Base-by-base conservation (phyloP, 768 basidiomycete species). In the Calvatia gigantea region DNA sequence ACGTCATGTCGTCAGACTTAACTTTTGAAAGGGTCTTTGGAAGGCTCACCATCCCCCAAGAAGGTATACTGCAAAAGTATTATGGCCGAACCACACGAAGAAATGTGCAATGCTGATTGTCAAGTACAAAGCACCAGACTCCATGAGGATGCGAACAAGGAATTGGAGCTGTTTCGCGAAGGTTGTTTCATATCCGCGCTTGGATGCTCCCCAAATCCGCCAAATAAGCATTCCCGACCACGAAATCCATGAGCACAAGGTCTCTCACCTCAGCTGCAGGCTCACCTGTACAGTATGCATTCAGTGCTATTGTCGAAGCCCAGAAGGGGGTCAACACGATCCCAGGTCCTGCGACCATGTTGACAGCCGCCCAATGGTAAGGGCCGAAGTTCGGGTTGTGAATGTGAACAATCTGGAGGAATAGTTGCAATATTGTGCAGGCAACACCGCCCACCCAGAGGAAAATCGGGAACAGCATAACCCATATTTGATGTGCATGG, bases 271-370 rank as follows among this genome's bases (percentile, higher is more conserved):
- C 15, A 21, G 14, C 12, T 31, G 8, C 11, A 11, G 21, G 33
- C 46, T 11, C 27, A 59, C 58, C 32, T 11, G 58, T 60, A 7
- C 48, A 55, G 27, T 60, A 60, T 11, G 35, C 32, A 17, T 60
- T 60, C 28, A 60, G 19, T 14, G 28, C 53, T n/a, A 56, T 51
- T 19, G 58, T 60, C 8, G 48, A 56, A 12, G 17, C 58, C 54
- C 49, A 56, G 50, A 60, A 60, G 6, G 53, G 53, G 7, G 32
- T 51, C 21, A 51, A 41, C 9, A 52, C 47, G 29, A 56, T 52
- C 2, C 56, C 50, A 29, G 56, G 56, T 3, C 54, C 48, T 33
- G 56, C 35, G 6, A 14, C 21, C 56, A 58, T 58, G 12, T 52
- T 28, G 28, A 58, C 50, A 6, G 41, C 21, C 19, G 42, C 33